Base-by-base conservation (phyloP, 345 rosid species). In the Geranium rotundifolium region DNA sequence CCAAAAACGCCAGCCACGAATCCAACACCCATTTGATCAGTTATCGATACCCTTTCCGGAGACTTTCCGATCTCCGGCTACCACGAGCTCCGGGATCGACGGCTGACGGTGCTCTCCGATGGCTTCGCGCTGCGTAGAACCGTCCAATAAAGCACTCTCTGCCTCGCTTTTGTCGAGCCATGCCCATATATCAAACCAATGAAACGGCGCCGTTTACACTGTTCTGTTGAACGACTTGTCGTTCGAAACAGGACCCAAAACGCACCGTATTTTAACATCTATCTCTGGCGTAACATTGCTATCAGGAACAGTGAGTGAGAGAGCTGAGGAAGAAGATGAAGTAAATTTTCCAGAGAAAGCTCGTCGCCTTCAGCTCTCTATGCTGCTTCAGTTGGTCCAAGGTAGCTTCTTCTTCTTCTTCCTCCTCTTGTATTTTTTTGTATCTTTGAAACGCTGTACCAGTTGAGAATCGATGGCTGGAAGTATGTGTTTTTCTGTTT, bases 1-100 rank as follows among this genome's bases (percentile, higher is more conserved):
- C 95, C 97, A 29, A 88, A 3, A 3, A 80, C 80, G 63, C 97
- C 97, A 23, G 81, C 67, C 1, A 71, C 16, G 19, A 93, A 88
- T 9, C 88, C 97, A 37, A 81, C 39, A 60, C 84, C 80, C 97
- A 90, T 84, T 31, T 62, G 59, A 56, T 52, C 37, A 34, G 60
- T 59, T 14, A n/a, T 23, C 20, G 58, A 57, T 12, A 20, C n/a
- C 15, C 17, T 19, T 19, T 30, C 2, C 7, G 54, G 13, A 58
- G 46, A 14, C 29, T 27, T 55, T 4, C 61, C 20, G 46, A 57
- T 56, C 54, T 29, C 59, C 27, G 57, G 57, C 19, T 19, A 18
- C 19, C 57, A 55, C 41, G 5, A 55, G 19, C 57, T 55, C 19
- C 57, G 57, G 57, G 57, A 55, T n/a, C 57, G 57, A 55, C 57